Evolutionary conservation across 2,329 filamentous ascomycete genomes (phyloP).

Genomic region (Botrytis hyacinthi): DNA sequence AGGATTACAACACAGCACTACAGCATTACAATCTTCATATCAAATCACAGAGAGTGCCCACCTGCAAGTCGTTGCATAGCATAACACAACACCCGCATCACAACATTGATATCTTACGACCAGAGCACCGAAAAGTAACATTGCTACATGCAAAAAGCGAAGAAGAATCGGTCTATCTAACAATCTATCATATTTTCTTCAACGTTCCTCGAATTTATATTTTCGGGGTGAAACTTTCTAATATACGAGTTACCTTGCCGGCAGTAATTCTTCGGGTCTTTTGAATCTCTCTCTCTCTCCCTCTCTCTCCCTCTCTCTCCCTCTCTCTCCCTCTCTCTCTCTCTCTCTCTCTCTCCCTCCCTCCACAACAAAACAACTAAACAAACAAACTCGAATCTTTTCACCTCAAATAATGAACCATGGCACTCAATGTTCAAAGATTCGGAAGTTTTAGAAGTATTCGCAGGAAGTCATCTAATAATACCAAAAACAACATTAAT

Average conservation of each 20-base stretch:
- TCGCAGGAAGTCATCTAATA: background rate
- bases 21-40: background rate
- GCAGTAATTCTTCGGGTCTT: background rate
- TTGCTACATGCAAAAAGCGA: background rate
- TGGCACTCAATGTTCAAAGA: slow-evolving; percentile 6
- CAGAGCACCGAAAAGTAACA: background rate
- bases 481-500: background rate
- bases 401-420: slow-evolving; percentile 5
- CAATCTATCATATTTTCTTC: background rate
- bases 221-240: background rate
- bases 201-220: background rate
- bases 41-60: background rate
- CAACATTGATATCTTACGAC: background rate
- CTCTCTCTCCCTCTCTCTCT: background rate
- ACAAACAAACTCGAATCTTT: background rate
- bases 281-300: background rate
- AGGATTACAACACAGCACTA: background rate
- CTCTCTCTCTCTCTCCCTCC: background rate
- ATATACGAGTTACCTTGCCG: background rate
- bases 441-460: slow-evolving; percentile 17
- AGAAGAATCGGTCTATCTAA: background rate
- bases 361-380: background rate
- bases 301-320: rapidly evolving
- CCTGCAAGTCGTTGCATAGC: background rate
- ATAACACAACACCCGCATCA: background rate